These are phyloP conservation scores for Coemansia sp. DNA, from an alignment of 192 early-diverging fungal species.

Conservation along the genomic window DNA sequence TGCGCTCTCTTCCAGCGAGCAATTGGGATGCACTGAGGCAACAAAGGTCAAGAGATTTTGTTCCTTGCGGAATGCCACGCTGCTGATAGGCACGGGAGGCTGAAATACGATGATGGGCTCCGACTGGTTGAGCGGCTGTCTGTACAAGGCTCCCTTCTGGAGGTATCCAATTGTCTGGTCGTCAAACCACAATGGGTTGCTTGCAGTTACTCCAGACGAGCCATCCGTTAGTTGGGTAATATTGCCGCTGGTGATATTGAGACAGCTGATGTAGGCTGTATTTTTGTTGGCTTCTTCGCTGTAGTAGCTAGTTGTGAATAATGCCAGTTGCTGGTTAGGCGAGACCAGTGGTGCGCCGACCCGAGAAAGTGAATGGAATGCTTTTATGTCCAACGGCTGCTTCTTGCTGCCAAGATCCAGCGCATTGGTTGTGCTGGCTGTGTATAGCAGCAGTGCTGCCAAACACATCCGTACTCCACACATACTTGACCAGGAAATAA, in stretches of 20 bases:
- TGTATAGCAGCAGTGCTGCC: no score
- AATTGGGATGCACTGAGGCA: slow-evolving; percentile 27
- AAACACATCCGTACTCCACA: no score
- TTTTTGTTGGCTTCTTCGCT: slow-evolving; percentile 21
- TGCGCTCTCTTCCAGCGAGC: slow-evolving; percentile 36
- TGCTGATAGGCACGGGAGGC: slow-evolving; percentile 31
- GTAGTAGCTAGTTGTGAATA: slow-evolving; percentile 34
- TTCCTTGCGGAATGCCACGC: slow-evolving; percentile 15
- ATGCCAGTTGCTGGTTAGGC: slow-evolving; percentile 24
- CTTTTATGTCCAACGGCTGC: slow-evolving; percentile 51
- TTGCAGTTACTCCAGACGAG: background rate
- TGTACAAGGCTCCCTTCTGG: slow-evolving; percentile 21
- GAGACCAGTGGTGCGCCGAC: slow-evolving; percentile 35
- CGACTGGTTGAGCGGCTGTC: slow-evolving; percentile 15
- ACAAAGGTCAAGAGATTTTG: slow-evolving; percentile 16
- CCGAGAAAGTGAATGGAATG: slow-evolving; percentile 36
- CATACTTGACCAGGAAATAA: no score
- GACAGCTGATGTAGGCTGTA: slow-evolving; percentile 26
- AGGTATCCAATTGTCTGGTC: slow-evolving; percentile 22
- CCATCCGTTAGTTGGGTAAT: slow-evolving; percentile 26
- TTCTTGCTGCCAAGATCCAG: no score
- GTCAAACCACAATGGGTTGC: slow-evolving; percentile 35
- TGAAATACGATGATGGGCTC: slow-evolving; percentile 14
- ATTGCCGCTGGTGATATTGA: slow-evolving; percentile 22
- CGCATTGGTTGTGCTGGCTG: no score